Evolutionary conservation across 2,329 filamentous ascomycete species (phyloP).

Genomic region (Atkinsonella texensis): DNA sequence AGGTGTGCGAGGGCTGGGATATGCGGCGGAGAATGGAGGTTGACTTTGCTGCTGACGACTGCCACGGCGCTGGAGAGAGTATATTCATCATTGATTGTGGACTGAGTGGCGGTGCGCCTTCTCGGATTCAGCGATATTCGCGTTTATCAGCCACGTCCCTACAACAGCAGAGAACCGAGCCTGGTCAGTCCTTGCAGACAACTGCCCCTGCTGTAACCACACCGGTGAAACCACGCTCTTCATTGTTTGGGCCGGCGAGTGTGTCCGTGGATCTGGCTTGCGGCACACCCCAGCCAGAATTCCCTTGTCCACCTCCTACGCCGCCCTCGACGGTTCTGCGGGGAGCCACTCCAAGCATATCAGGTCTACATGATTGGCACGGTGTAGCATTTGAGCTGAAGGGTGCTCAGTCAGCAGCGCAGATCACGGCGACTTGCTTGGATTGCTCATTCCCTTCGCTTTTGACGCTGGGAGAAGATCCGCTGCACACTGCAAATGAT

Average conservation of each 20-base stretch:
- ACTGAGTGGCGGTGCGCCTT: conserved; percentile 41
- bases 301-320: conserved; percentile 13
- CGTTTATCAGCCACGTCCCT: conserved; percentile 18
- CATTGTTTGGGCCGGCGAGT: conserved; percentile 18
- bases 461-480: conserved; percentile 66
- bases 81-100: conserved; percentile 66
- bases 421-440: conserved; percentile 58
- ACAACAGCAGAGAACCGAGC: conserved; percentile 2
- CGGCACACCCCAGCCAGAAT: conserved; percentile 11
- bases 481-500: conserved; percentile 36
- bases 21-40: conserved; percentile 79
- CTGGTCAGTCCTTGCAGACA: conserved; percentile 1
- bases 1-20: conserved; percentile 75
- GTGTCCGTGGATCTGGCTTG: background rate
- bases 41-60: conserved; percentile 77
- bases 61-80: conserved; percentile 62
- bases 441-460: conserved; percentile 65
- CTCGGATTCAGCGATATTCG: conserved; percentile 32
- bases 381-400: conserved; percentile 33
- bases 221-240: conserved; percentile 10
- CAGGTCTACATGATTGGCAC: conserved; percentile 20
- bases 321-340: conserved; percentile 11
- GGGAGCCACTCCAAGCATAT: conserved; percentile 3
- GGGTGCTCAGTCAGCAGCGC: conserved; percentile 40
- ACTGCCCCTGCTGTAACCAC: background rate